Base-by-base conservation (phyloP, 192 early-diverging fungal genomes). In the Diversispora epigaea region DNA sequence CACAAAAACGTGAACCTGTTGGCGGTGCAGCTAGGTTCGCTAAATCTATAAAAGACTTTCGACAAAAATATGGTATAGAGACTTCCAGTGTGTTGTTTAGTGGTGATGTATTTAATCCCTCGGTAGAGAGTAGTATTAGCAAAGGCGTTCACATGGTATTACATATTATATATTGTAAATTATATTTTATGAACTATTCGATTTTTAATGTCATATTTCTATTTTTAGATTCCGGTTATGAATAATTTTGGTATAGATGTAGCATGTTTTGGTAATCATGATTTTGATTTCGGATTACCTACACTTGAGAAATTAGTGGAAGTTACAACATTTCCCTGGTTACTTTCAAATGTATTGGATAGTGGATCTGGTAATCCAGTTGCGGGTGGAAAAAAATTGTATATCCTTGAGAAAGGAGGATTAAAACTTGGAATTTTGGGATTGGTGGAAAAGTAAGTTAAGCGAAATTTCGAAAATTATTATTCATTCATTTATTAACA, bases 281-380 rank as follows among this genome's bases (percentile, higher is more conserved):
- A 90, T 79, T 91, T 91, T 81, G 90, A 92, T 79, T 90, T 90
- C 58, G 91, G 91, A 5, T 68, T 89, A 1, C 84, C 85, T 40
- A 79, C 76, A 10, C 76, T 91, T 44, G 83, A 85, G 58, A 65
- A 54, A 25, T 78, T 90, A 44, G 78, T 87, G 41, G 11, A 41
- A 8, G 65, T 75, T 21, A 87, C 85, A 68, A 90, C 88, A 58
- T 92, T 91, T 76, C 89, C 91, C 8, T 92, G 91, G 91, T 40
- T 92, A 7, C 68, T 90, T 14, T 87, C 88, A n/a, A 92, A 92
- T 71, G 82, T 92, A 50, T 68, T 84, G 0, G 81, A 89, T 76
- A 68, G 47, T 3, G 77, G 72, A 25, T 80, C 78, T 2, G 80
- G 80, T 9, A 64, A 55, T 8, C 79, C 77, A 43, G 0, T 79